Conservation (phyloP, 192 early-diverging fungal genomes). For the Dispira simplex region DNA sequence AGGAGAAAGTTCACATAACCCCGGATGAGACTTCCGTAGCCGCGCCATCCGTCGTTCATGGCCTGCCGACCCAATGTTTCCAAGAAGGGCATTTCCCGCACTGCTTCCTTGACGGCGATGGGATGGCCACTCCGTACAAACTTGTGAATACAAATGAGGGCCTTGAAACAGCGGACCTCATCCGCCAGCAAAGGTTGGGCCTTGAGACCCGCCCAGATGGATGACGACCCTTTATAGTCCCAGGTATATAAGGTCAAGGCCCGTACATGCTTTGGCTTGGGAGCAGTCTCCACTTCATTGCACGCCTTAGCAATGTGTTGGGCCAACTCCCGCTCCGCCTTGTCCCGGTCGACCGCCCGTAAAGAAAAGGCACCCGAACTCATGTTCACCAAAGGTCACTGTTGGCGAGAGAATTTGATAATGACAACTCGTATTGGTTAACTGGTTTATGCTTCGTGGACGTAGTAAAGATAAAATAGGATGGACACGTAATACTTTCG, state of each 20-base stretch:
- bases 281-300: conserved; percentile 74
- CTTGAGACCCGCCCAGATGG: conserved; percentile 76
- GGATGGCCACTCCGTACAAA: conserved; percentile 87
- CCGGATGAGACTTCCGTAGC: conserved; percentile 76
- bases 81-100: conserved; percentile 66
- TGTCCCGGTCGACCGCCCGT: conserved; percentile 43
- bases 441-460: no score
- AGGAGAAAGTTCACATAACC: conserved; percentile 80
- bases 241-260: conserved; percentile 87
- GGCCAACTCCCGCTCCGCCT: conserved; percentile 74
- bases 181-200: conserved; percentile 77
- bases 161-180: conserved; percentile 95
- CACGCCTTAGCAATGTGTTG: conserved; percentile 87
- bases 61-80: conserved; percentile 39
- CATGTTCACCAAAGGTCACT: conserved; percentile 10
- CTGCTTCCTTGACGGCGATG: conserved; percentile 64
- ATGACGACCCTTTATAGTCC: conserved; percentile 75
- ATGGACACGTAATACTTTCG: no score
- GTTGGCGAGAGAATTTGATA: no score
- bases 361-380: conserved; percentile 30
- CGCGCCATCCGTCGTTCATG: conserved; percentile 23
- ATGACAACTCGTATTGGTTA: no score
- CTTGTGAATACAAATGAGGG: conserved; percentile 88
- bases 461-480: no score
- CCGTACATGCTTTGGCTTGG: conserved; percentile 94